Evolutionary conservation across 441 rosid species (phyloP).

Genomic region (Erodium trifolium): DNA sequence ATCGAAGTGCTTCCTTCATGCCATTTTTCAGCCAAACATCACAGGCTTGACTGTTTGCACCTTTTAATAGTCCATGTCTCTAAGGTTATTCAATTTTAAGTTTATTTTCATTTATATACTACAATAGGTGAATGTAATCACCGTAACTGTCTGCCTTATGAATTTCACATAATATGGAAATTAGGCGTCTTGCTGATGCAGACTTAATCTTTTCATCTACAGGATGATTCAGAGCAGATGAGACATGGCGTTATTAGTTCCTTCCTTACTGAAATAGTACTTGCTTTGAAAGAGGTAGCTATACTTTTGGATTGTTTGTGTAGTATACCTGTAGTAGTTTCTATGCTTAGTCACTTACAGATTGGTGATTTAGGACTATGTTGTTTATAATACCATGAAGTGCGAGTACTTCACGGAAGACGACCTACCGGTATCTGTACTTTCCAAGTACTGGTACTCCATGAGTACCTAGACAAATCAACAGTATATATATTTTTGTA

Average conservation of each 20-base stretch:
- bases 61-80: conserved; percentile 54
- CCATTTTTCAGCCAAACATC: conserved; percentile 88
- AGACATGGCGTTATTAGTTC: conserved; percentile 45
- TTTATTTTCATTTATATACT: not conserved
- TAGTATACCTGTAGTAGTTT: not conserved
- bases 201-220: conserved; percentile 17
- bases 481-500: too few relatives aligned
- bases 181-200: not conserved
- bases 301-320: conserved; percentile 10
- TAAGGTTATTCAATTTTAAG: conserved; percentile 32
- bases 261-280: conserved; percentile 78
- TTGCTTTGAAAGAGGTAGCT: conserved; percentile 84
- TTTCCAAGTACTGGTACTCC: too few relatives aligned
- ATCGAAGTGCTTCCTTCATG: conserved; percentile 54
- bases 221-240: conserved; percentile 58
- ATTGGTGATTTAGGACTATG: not conserved
- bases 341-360: not conserved
- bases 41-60: conserved; percentile 87
- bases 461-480: too few relatives aligned
- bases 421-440: too few relatives aligned
- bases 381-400: too few relatives aligned
- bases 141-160: too few relatives aligned
- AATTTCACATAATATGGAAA: not conserved
- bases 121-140: too few relatives aligned
- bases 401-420: too few relatives aligned